Conservation (phyloP, 208 protist species). For the Trypanosoma boissoni region DNA sequence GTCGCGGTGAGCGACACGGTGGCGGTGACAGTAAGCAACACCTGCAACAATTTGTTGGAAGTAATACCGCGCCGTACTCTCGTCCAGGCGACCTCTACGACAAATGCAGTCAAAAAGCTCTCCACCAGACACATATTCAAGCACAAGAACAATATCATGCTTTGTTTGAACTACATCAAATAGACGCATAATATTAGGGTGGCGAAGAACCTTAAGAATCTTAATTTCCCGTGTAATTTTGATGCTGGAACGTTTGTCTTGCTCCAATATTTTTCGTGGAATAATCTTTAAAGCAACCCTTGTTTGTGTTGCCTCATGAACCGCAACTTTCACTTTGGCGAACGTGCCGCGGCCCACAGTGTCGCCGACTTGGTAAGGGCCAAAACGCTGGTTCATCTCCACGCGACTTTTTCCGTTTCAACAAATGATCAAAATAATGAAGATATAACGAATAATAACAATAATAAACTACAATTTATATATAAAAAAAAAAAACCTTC, state of each 20-base stretch:
- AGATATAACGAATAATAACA: no score
- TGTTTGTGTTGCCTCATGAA: constrained; percentile 93
- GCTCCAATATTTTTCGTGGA: constrained; percentile 69
- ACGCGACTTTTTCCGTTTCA: background rate
- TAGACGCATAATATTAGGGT: constrained; percentile 98
- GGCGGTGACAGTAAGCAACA: constrained; percentile 97
- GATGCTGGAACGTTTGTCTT: constrained; percentile 74
- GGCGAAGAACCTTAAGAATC: constrained; percentile 95
- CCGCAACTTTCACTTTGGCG: constrained; percentile 89
- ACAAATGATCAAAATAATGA: background rate
- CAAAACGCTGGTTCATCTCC: constrained; percentile 64
- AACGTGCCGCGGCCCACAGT: constrained; percentile 84
- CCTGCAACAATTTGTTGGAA: constrained; percentile 98
- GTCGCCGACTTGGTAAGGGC: constrained; percentile 76
- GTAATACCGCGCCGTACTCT: constrained; percentile 86
- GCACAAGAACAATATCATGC: constrained; percentile 97
- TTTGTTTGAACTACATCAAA: constrained; percentile 96
- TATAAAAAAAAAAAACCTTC: constrained; percentile 16
- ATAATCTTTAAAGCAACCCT: constrained; percentile 83
- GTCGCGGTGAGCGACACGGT: constrained; percentile 89
- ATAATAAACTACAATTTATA: background rate
- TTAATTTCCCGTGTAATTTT: constrained; percentile 95
- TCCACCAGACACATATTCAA: constrained; percentile 97
- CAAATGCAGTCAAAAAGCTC: constrained; percentile 99
- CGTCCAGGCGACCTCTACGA: constrained; percentile 88